Evolutionary conservation across 2,329 filamentous ascomycete genomes (phyloP), one percentile per base, ranked within the genome.

Genomic region (Trichoderma semiorbis): DNA sequence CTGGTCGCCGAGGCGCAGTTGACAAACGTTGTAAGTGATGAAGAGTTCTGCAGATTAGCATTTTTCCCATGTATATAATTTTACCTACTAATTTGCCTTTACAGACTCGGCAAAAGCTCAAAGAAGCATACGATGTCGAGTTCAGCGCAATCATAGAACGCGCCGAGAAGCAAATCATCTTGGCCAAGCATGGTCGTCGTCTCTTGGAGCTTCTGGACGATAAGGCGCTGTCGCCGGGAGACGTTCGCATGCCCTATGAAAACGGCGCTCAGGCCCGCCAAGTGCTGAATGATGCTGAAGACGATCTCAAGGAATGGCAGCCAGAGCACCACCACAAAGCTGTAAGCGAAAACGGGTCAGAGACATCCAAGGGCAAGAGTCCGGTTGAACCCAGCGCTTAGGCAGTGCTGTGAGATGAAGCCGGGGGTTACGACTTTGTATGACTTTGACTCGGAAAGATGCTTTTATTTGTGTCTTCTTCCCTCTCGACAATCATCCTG

Each of bases 1-100:
- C 84, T 99, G 72, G 96, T 99, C 64, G 96, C 96, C 1, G 96
- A 99, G 83, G 96, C 96, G 26, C 96, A 99, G 83, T 86, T 99
- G 81, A 95, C 93, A 79, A 99, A 99, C 81, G 90, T 97, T 76
- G 94, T 97, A 85, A 73, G 91, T 87, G 14, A 21, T 47, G 12
- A 12, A 16, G 18, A 18, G 3, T 55, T 5, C 6, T 7, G 5
- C 24, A 10, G 28, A 18, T 34, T 32, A 10, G 7, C 39, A 50
- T 34, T 1, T 21, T 7, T 5, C 7, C 18, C 14, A 18, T 57
- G 16, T 5, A 18, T 28, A 11, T 16, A 2, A 43, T 12, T 26
- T 8, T 11, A 21, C 16, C 10, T 12, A n/a, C 39, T 71, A 47
- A 70, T 8, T 16, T 55, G 1, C 21, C 5, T 28, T 43, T 18